Conservation (phyloP, 2,329 filamentous ascomycete species). For the Talaromyces sp. region DNA sequence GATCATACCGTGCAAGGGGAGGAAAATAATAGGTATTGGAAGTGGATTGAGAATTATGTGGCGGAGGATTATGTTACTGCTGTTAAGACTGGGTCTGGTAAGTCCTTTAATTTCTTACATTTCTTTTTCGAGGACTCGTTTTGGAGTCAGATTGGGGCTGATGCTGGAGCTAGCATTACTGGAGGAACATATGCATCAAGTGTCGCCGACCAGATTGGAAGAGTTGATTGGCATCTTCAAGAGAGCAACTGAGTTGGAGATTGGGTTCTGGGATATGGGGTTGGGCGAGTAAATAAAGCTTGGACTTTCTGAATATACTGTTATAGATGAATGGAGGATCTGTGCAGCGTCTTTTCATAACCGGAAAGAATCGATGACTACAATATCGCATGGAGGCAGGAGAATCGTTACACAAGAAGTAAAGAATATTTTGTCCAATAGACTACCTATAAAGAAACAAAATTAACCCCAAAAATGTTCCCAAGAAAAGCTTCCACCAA, state of each 20-base stretch:
- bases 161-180: conserved; percentile 58
- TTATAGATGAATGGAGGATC: not conserved
- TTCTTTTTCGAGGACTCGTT: not conserved
- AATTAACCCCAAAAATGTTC: not conserved
- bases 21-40: conserved; percentile 73
- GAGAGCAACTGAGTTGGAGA: conserved; percentile 78
- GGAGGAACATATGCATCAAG: conserved; percentile 69
- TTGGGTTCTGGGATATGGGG: conserved; percentile 73
- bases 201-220: conserved; percentile 73
- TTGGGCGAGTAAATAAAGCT: conserved; percentile 29
- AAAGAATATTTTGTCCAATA: not conserved
- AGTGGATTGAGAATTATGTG: conserved; percentile 88
- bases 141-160: not conserved
- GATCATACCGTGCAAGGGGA: conserved; percentile 52
- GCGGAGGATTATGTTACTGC: conserved; percentile 75
- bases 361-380: not conserved
- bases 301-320: not conserved
- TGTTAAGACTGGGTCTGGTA: conserved; percentile 68
- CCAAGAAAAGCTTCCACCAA: conserved; percentile 4
- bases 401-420: not conserved
- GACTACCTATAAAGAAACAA: not conserved
- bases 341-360: not conserved
- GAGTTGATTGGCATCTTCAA: conserved; percentile 82
- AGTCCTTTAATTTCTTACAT: not conserved
- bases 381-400: not conserved